Percentiles rank a stretch among this genome's conserved stretches.
phyloP scores from a whole-genome alignment of 2,329 filamentous ascomycete genomes.

The Fusarium pininemorale region DNA sequence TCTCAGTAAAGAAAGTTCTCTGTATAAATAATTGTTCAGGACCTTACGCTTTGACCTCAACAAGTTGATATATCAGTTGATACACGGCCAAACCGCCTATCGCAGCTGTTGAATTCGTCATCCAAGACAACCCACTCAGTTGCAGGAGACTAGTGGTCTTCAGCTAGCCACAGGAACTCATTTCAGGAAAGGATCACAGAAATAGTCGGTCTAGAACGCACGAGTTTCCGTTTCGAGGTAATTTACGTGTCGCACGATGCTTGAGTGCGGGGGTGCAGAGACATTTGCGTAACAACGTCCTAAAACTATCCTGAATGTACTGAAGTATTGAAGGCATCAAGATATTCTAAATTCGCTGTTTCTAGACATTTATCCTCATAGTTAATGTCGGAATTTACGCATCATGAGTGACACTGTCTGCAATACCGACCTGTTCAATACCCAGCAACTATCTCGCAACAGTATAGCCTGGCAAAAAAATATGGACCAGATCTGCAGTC shows the following conservation, averaged over 20 bases:
- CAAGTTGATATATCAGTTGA: not conserved
- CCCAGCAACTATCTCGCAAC: conserved; percentile 76
- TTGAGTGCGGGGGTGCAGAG: not conserved
- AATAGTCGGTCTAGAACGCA: not conserved
- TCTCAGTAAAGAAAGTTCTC: rapidly evolving
- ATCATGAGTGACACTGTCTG: conserved; percentile 45
- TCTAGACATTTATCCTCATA: rapidly evolving
- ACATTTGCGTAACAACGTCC: not conserved
- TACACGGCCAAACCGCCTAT: not conserved
- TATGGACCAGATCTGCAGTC: not conserved
- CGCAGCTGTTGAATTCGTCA: not conserved
- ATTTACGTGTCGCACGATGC: not conserved
- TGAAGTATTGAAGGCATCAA: rapidly evolving
- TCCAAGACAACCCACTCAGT: not conserved
- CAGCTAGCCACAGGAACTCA: not conserved
- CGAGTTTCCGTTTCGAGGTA: not conserved
- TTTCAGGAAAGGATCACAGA: not conserved
- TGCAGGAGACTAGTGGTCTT: not conserved
- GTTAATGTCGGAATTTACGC: rapidly evolving
- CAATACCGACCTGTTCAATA: conserved; percentile 72
- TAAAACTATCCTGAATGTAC: not conserved
- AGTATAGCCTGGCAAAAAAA: conserved; percentile 55
- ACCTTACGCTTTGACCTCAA: not conserved
- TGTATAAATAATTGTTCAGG: not conserved
- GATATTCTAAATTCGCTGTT: not conserved